Evolutionary conservation across 495 filamentous ascomycete genomes (phyloP).

Genomic region (Pyrenula massariospora): DNA sequence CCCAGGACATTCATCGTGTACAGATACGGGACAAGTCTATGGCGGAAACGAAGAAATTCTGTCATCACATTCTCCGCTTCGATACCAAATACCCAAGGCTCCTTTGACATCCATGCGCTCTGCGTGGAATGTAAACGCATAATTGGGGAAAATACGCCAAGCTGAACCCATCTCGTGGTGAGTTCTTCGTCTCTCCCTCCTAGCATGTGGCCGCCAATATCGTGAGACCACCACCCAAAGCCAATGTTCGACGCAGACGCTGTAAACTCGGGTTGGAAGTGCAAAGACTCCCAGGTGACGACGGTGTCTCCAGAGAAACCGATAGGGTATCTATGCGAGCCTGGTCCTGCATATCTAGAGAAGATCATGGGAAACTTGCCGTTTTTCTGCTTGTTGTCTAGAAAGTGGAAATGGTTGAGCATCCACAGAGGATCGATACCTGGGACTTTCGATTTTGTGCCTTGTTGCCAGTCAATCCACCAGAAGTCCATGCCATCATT

Average conservation of each 20-base stretch:
- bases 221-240: conserved; percentile 55
- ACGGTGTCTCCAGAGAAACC: conserved; percentile 49
- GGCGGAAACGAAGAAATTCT: conserved; percentile 33
- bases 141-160: conserved; percentile 45
- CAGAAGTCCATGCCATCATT: conserved; percentile 41
- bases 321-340: conserved; percentile 47
- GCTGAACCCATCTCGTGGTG: conserved; percentile 43
- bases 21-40: conserved; percentile 43
- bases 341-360: conserved; percentile 46
- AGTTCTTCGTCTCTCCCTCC: conserved; percentile 42
- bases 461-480: conserved; percentile 59
- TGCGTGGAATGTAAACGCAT: conserved; percentile 42
- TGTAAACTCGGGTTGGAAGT: conserved; percentile 53
- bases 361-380: conserved; percentile 25
- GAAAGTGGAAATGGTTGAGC: conserved; percentile 50
- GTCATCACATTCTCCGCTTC: conserved; percentile 29
- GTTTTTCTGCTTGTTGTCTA: conserved; percentile 24
- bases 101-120: conserved; percentile 39
- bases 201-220: conserved; percentile 46
- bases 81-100: conserved; percentile 40
- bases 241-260: conserved; percentile 52
- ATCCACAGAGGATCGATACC: conserved; percentile 51
- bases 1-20: conserved; percentile 42
- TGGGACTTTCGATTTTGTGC: conserved; percentile 30
- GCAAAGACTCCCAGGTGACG: conserved; percentile 42